Percentiles rank a stretch among this genome's conserved stretches.
Conservation (phyloP, 2,329 filamentous ascomycete genomes). For the Diaporthe vexans region DNA sequence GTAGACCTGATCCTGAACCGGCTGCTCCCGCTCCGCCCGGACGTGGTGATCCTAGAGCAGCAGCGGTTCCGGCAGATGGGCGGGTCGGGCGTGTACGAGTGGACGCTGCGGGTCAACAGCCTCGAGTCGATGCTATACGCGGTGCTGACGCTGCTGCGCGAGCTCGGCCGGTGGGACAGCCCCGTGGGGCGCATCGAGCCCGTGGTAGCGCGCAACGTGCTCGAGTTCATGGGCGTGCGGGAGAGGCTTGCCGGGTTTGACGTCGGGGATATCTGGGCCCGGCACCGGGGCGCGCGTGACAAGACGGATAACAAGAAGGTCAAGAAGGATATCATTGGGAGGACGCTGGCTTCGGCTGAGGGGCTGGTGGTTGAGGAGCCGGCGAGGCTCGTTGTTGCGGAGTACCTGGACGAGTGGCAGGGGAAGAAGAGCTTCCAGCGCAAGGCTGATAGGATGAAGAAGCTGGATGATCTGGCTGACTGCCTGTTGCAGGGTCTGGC, state of each 20-base stretch:
- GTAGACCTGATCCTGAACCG: conserved; percentile 51
- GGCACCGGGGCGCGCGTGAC: conserved; percentile 59
- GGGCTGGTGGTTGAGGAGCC: conserved; percentile 48
- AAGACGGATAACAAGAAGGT: conserved; percentile 64
- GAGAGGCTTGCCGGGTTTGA: conserved; percentile 22
- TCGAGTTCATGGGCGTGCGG: conserved; percentile 47
- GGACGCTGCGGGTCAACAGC: conserved; percentile 86
- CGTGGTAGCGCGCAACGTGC: conserved; percentile 70
- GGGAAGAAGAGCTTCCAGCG: conserved; percentile 46
- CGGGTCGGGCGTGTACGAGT: conserved; percentile 77
- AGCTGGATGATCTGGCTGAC: conserved; percentile 87
- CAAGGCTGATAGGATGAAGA: conserved; percentile 56
- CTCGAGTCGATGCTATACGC: conserved; percentile 87
- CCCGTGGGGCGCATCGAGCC: conserved; percentile 50
- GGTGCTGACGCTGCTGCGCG: conserved; percentile 69
- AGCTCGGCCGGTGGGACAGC: conserved; percentile 56
- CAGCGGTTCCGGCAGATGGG: conserved; percentile 75
- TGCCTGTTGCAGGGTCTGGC: conserved; percentile 83
- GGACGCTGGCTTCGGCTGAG: conserved; percentile 60
- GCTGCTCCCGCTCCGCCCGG: conserved; percentile 68
- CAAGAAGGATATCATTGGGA: conserved; percentile 74
- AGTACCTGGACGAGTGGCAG: conserved; percentile 49
- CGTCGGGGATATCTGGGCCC: conserved; percentile 48
- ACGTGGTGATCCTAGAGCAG: conserved; percentile 77
- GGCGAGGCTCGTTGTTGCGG: conserved; percentile 52